Evolutionary conservation across 2,329 filamentous ascomycete genomes (phyloP).

Genomic region (Helminthosporium solani): DNA sequence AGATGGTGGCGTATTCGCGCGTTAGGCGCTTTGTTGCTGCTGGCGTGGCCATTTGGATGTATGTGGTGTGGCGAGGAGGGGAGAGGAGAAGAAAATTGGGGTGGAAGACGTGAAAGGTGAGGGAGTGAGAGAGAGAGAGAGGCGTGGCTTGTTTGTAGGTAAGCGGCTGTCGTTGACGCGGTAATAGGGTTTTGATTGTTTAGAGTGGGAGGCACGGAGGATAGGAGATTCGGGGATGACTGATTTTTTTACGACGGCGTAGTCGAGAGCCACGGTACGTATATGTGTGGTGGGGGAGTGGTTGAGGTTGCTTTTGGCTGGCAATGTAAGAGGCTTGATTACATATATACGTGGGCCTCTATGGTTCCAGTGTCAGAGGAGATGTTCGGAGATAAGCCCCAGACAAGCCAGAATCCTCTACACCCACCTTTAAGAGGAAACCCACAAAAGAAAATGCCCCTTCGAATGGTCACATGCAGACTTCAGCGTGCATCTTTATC

Average conservation of each 20-base stretch:
- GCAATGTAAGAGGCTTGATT: neutral
- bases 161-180: conserved; percentile 2
- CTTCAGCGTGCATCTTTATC: no score
- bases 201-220: neutral
- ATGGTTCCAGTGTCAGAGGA: no score
- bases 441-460: no score
- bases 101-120: neutral
- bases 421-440: no score
- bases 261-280: neutral
- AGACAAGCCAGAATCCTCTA: no score
- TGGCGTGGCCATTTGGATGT: conserved; percentile 42
- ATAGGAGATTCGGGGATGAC: neutral
- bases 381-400: no score
- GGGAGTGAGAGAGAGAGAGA: neutral
- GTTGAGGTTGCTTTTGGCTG: neutral
- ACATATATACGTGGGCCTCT: neutral
- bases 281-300: neutral
- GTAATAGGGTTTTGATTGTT: neutral
- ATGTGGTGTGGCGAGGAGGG: neutral
- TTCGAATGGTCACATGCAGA: no score
- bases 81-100: no score
- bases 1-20: conserved; percentile 64
- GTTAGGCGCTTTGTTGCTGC: conserved; percentile 52
- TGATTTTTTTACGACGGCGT: neutral
- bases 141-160: neutral